Conservation (phyloP, 192 early-diverging fungal genomes). For the Umbelopsis sp. region DNA sequence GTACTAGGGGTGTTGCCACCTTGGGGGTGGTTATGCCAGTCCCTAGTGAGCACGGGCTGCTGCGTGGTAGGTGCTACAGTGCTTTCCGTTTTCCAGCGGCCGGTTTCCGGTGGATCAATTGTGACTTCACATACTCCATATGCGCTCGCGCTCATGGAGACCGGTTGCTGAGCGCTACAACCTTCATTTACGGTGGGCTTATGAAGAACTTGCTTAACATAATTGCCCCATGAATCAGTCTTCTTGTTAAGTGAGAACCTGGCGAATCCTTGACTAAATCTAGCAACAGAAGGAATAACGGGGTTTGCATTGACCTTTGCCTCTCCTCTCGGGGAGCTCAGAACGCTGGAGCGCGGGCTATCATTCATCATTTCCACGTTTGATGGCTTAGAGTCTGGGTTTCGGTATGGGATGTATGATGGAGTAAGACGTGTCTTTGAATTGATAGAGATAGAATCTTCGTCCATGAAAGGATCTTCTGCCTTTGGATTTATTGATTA, state of each 20-base stretch:
- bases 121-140: conserved; percentile 6
- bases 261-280: conserved; percentile 11
- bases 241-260: conserved; percentile 10
- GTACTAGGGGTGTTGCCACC: neutral
- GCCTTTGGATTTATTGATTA: neutral
- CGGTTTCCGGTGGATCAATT: neutral
- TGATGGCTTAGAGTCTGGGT: neutral
- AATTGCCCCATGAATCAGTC: conserved; percentile 22
- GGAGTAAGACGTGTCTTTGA: conserved; percentile 8
- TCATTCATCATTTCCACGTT: neutral
- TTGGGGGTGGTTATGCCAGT: neutral
- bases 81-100: conserved; percentile 4
- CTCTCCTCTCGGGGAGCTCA: neutral
- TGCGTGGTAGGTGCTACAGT: neutral
- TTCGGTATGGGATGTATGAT: conserved; percentile 10
- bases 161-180: neutral
- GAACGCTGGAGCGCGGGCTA: conserved; percentile 4
- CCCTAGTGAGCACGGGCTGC: neutral
- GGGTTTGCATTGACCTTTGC: neutral
- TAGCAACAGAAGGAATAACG: neutral
- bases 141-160: conserved; percentile 13
- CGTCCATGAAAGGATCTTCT: neutral
- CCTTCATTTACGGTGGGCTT: conserved; percentile 8
- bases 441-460: neutral
- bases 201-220: conserved; percentile 23